Evolutionary conservation across 176 grass and related monocot genomes (phyloP).

Genomic region (Aegilops longissima): DNA sequence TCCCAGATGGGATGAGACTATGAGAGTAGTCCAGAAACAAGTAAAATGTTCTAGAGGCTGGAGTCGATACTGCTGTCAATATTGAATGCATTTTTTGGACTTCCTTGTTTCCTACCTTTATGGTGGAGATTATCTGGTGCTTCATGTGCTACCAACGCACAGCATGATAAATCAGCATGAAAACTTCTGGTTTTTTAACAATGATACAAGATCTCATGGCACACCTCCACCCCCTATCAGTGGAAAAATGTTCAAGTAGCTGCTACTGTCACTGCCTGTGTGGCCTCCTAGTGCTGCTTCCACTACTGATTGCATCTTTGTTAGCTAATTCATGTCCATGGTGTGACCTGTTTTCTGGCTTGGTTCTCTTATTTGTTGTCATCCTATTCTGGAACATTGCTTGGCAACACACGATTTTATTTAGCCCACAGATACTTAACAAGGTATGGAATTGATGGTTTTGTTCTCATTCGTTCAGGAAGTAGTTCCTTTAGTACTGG

Average conservation of each 20-base stretch:
- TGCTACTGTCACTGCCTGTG: too few relatives aligned
- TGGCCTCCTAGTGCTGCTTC: too few relatives aligned
- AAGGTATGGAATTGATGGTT: not conserved
- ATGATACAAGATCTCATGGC: not conserved
- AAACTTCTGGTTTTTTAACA: not conserved
- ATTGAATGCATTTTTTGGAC: not conserved
- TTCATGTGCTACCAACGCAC: too few relatives aligned
- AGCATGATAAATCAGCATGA: too few relatives aligned
- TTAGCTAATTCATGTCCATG: not conserved
- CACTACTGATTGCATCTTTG: not conserved
- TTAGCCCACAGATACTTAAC: not conserved
- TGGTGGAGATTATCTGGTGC: not conserved
- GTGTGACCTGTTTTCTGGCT: not conserved
- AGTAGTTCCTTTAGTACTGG: constrained; percentile 84
- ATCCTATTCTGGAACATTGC: not conserved
- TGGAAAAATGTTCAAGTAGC: too few relatives aligned
- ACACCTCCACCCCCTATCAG: not conserved
- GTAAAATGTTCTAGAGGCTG: not conserved
- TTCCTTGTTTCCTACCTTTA: not conserved
- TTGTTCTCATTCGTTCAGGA: constrained; percentile 51
- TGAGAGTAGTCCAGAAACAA: constrained; percentile 8
- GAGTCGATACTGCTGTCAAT: not conserved
- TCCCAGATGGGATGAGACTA: not conserved
- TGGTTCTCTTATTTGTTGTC: not conserved
- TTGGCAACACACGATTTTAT: not conserved